phyloP scores from a whole-genome alignment of 306 rosid genomes.

The Albizia julibrissin region DNA sequence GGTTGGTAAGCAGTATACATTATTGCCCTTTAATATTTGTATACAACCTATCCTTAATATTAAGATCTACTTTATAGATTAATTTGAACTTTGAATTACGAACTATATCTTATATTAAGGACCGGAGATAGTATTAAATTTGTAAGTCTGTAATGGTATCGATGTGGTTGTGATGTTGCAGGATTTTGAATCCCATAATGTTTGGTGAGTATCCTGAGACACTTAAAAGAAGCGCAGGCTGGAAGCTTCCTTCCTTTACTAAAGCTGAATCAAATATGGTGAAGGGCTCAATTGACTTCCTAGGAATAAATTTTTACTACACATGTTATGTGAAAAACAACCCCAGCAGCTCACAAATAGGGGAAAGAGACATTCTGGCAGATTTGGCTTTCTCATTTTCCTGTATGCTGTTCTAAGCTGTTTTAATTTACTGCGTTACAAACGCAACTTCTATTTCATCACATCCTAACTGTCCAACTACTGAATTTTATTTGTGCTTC shows the following conservation, averaged over 20 bases:
- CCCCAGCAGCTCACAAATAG: slow-evolving; percentile 3
- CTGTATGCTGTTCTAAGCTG: slow-evolving; percentile 19
- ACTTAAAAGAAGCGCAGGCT: slow-evolving; percentile 57
- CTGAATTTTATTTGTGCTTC: neutral
- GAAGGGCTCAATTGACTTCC: slow-evolving; percentile 58
- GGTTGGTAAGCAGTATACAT: slow-evolving; percentile 55
- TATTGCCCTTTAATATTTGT: neutral
- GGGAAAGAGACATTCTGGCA: slow-evolving; percentile 14
- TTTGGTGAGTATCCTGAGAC: slow-evolving; percentile 63
- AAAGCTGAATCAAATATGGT: slow-evolving; percentile 48
- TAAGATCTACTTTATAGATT: too few species aligned
- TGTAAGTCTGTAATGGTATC: neutral
- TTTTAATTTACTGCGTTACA: neutral
- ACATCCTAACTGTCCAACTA: neutral
- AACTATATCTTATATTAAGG: too few species aligned
- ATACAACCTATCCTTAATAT: too few species aligned
- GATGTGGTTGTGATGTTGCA: slow-evolving; percentile 4
- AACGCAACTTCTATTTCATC: neutral
- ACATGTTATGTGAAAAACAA: slow-evolving; percentile 30
- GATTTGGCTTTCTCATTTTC: slow-evolving; percentile 12
- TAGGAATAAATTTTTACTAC: slow-evolving; percentile 51
- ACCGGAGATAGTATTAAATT: neutral
- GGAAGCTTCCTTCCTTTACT: slow-evolving; percentile 62
- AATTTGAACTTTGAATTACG: too few species aligned
- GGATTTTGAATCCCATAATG: slow-evolving; percentile 64